Base-by-base conservation (phyloP, 2,329 filamentous ascomycete species). In the Arachnomyces sp. region DNA sequence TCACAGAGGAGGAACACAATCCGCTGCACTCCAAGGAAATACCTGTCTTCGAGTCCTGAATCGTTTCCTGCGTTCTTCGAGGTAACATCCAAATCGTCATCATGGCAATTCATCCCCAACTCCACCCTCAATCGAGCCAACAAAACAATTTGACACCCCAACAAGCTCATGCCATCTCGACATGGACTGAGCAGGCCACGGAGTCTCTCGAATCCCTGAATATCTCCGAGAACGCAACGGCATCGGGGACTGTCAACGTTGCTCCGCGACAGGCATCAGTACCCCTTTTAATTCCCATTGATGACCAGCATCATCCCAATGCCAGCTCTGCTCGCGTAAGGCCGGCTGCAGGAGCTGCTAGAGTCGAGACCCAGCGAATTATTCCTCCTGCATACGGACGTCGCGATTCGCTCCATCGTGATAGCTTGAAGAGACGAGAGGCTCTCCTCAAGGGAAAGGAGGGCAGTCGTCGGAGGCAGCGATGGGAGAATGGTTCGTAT, bases 401-500 rank as follows among this genome's bases (percentile, higher is more conserved):
- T 31, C 71, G 71, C 44, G 72, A 74, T 52, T 69, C 73, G 4
- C 53, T 77, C 34, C 68, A 74, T 28, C 73, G 77, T 37, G 79
- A 83, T 52, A 81, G 76, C 51, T 53, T 77, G 53, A 79, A 78
- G 55, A 65, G 76, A 38, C 80, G 89, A 13, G 87, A 95, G 49
- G 77, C 80, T 2, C 58, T 94, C 38, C 71, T 92, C 25, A 93
- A 88, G 67, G 90, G 90, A 42, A 94, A 93, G 52, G 88, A 95
- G 62, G 90, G 90, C 28, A 90, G 80, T 53, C 77, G 90, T 28
- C 81, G 90, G 54, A 75, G 90, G 36, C 82, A 90, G 53, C 76
- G 90, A 41, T 96, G 89, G 88, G 92, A 98, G 70, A 98, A 96
- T 63, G 86, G 87, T 93, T 74, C 49, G 65, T 55, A 30, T 36